Conservation (phyloP, 371 early-diverging fungal species). For the Apophysomyces ossiformis region DNA sequence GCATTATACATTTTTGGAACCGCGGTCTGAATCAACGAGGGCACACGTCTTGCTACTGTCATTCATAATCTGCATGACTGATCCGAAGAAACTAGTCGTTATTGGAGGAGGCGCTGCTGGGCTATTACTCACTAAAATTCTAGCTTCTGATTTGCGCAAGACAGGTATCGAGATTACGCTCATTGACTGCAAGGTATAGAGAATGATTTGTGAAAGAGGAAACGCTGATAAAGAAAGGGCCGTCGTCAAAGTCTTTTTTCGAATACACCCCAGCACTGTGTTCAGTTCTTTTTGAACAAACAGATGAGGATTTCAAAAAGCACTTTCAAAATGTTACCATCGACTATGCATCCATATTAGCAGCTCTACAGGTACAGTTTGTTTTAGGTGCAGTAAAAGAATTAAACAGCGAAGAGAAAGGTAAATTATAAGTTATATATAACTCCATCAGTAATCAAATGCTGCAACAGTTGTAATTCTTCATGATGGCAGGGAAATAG, state of each 20-base stretch:
- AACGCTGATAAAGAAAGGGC: background rate
- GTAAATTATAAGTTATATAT: slow-evolving; percentile 20
- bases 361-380: slow-evolving; percentile 24
- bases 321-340: slow-evolving; percentile 33
- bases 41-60: no score
- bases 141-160: slow-evolving; percentile 19
- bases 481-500: slow-evolving; percentile 9
- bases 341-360: slow-evolving; percentile 24
- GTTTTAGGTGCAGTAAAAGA: slow-evolving; percentile 28
- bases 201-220: no score
- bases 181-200: slow-evolving; percentile 40
- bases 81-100: slow-evolving; percentile 29
- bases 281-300: slow-evolving; percentile 34
- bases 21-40: no score
- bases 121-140: slow-evolving; percentile 32
- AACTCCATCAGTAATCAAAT: background rate
- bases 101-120: slow-evolving; percentile 50
- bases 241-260: slow-evolving; percentile 30
- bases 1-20: no score
- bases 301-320: slow-evolving; percentile 26
- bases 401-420: slow-evolving; percentile 24
- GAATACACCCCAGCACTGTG: slow-evolving; percentile 49
- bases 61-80: background rate
- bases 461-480: background rate
- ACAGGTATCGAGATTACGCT: slow-evolving; percentile 36